Base-by-base conservation (phyloP, 1,284 basidiomycete species). In the Mycosarcoma mackinlayi region DNA sequence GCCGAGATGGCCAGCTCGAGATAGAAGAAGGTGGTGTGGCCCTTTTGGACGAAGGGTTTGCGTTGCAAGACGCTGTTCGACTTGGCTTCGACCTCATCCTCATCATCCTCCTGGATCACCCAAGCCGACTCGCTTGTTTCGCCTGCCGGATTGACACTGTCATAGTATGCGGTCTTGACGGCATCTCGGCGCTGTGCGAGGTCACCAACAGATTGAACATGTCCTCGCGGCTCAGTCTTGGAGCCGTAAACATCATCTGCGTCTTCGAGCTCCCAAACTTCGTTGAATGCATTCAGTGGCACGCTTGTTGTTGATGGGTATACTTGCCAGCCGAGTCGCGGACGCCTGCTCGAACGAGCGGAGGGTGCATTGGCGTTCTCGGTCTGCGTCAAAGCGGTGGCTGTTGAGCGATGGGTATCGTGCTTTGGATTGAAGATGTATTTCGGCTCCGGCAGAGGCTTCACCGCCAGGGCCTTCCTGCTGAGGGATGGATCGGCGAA, bases 251-350 rank as follows among this genome's bases (percentile, higher is more conserved):
- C 50, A 5, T 76, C 74, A 14, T 72, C 74, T 1, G 67, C 55
- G 30, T 77, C 75, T 37, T 73, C 75, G 10, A 77, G 56, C 21
- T 77, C 75, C 74, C 73, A 76, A 2, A 73, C 74, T 42, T 77
- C 75, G 57, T 74, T 77, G 63, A 61, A 77, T 1, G 75, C 70
- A 14, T 66, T 59, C 21, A 75, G 34, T 8, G 68, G 53, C n/a
- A 77, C 48, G 30, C 50, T 50, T 4, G 62, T 64, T 4, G 70
- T 50, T 2, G 70, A 70, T 0, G 65, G 65, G 33, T 67, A 61
- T 6, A 64, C 41, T 28, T 61, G 56, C 62, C 63, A 64, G 21
- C 66, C 62, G 1, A 69, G 35, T 6, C 44, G 41, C 4, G 48
- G 34, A 13, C 48, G 47, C 25, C 14, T 44, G 7, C 8, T 23